Percentiles rank a stretch among this genome's conserved stretches.
phyloP scores from a whole-genome alignment of 2,329 filamentous ascomycete genomes.

The Onygenales sp. region DNA sequence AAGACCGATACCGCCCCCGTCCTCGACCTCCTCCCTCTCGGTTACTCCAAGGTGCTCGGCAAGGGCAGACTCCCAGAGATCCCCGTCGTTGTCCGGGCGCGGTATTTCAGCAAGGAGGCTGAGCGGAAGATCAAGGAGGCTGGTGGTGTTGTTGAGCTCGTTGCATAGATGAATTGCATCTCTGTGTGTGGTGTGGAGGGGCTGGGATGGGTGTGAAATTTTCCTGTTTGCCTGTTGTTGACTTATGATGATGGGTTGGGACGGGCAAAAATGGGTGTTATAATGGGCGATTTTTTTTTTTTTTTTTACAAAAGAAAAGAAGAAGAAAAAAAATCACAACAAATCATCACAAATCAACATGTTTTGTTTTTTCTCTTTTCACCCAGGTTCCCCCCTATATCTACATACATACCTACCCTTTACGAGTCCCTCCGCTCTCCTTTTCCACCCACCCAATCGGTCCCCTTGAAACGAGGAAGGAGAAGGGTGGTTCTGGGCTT shows the following conservation, averaged over 20 bases:
- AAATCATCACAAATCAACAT: too few species aligned
- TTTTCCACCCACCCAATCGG: too few species aligned
- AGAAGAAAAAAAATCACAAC: not conserved
- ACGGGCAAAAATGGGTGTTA: too few species aligned
- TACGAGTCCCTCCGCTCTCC: too few species aligned
- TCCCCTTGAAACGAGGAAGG: too few species aligned
- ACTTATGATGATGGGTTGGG: too few species aligned
- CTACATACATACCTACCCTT: too few species aligned
- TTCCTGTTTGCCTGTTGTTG: not conserved
- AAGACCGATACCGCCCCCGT: conserved; percentile 88
- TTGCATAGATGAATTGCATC: conserved; percentile 55
- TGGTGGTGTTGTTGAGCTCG: conserved; percentile 90
- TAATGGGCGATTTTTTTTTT: not conserved
- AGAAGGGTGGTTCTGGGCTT: too few species aligned
- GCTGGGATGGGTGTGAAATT: not conserved
- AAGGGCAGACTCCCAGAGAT: conserved; percentile 93
- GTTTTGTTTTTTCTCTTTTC: too few species aligned
- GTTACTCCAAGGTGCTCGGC: conserved; percentile 97
- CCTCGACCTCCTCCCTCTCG: conserved; percentile 92
- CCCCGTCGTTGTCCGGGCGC: conserved; percentile 86
- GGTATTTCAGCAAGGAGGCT: conserved; percentile 91
- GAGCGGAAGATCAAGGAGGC: conserved; percentile 99
- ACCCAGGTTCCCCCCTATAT: too few species aligned
- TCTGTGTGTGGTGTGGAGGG: not conserved
- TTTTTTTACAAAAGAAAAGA: not conserved